A percentile compares a stretch with the other conserved stretches of the same genome.
phyloP scores from a whole-genome alignment of 495 filamentous ascomycete genomes.

The Lepraria neglecta region DNA sequence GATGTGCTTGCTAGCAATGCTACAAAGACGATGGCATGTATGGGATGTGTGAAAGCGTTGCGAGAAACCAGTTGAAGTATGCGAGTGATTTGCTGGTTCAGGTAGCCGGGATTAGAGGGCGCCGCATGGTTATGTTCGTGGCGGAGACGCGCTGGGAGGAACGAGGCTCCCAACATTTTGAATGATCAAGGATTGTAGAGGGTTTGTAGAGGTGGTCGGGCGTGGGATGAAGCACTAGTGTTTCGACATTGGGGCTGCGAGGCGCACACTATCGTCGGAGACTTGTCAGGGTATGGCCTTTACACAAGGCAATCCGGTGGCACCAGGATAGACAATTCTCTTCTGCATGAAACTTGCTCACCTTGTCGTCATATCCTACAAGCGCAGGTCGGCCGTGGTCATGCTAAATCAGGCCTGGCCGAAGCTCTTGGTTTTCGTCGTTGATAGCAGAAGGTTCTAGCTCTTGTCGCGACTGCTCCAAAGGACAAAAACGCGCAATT shows the following conservation, averaged over 20 bases:
- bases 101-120: conserved; percentile 52
- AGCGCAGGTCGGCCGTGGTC: neutral
- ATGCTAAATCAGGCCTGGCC: neutral
- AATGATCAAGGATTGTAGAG: neutral
- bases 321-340: neutral
- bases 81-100: conserved; percentile 65
- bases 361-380: conserved; percentile 7
- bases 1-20: conserved; percentile 86
- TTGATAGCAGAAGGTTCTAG: neutral
- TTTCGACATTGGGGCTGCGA: conserved; percentile 2
- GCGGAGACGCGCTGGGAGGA: conserved; percentile 60
- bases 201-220: neutral
- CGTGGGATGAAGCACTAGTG: neutral
- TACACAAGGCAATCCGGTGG: neutral
- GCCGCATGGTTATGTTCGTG: conserved; percentile 45
- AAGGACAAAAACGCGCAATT: neutral
- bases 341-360: neutral
- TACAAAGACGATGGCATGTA: conserved; percentile 88
- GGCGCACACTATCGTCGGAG: neutral
- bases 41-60: conserved; percentile 82
- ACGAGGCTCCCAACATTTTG: conserved; percentile 51
- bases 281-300: neutral
- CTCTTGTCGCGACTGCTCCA: neutral
- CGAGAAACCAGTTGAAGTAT: conserved; percentile 70
- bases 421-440: neutral